These are phyloP conservation scores for Heracleum sosnowskyi DNA, from an alignment of 129 eudicot species.

Conservation along the genomic window DNA sequence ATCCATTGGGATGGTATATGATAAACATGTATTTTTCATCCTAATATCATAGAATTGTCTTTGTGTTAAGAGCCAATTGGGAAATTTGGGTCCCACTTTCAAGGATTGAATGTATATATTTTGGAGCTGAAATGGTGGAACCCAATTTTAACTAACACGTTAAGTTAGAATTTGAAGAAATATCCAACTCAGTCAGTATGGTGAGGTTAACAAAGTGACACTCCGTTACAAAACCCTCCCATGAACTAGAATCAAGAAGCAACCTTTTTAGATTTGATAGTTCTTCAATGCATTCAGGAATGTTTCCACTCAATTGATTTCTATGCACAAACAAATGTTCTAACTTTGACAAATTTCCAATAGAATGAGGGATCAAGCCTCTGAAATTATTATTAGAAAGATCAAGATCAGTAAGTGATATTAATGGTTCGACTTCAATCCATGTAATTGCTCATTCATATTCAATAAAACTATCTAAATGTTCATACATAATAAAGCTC, in stretches of 20 bases:
- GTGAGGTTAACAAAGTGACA: neutral
- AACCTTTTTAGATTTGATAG: neutral
- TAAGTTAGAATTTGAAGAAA: neutral
- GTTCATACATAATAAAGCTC: no score
- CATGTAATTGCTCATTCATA: no score
- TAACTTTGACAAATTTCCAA: no score
- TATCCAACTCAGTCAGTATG: neutral
- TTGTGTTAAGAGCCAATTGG: conserved; percentile 9
- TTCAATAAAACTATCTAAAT: no score
- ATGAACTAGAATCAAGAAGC: neutral
- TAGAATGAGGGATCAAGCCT: no score
- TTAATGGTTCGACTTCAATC: no score
- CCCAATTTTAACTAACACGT: no score
- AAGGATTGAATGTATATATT: neutral
- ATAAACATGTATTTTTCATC: neutral
- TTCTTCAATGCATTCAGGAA: neutral
- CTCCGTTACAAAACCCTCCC: neutral
- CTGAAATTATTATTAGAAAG: no score
- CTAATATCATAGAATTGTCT: neutral
- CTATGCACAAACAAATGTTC: no score
- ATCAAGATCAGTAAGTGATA: no score
- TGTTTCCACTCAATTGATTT: neutral
- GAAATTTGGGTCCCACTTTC: conserved; percentile 4
- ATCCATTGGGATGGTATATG: neutral
- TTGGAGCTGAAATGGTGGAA: neutral